Evolutionary conservation across 2,329 filamentous ascomycete genomes (phyloP), one percentile per base, ranked within the genome.

Genomic region (Pseudomassariella vexata): DNA sequence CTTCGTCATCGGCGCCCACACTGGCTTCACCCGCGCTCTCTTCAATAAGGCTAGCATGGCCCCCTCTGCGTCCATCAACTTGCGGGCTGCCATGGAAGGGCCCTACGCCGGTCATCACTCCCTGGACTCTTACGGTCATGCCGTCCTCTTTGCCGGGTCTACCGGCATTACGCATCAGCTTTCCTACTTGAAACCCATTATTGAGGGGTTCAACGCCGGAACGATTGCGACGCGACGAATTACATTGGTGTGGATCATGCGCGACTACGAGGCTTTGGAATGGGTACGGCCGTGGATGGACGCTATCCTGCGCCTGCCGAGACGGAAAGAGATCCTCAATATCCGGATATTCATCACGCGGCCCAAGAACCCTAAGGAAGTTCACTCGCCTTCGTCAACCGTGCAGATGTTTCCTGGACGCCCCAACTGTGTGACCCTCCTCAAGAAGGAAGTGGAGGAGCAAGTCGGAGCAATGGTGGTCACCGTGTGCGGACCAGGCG

Each of bases 121-220:
- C 39, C 79, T 96, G 42, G 81, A 88, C 58, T 95, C 89, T 6
- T 96, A 95, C 59, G 90, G 92, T 23, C 92, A 94, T 25, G 79
- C 82, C 26, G 76, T 98, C 41, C 80, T 98, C 35, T 88, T 95
- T 53, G 89, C 90, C 9, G 89, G 88, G 35, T 86, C 90, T 36
- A 88, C 92, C 5, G 92, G 92, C 40, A 96, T 98, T 60, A 95
- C 90, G 1, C 90, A 96, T 57, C 88, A 94, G 55, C 76, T 96
- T 19, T 85, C 88, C 20, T 94, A 94, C 56, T 73, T 95, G 7
- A 81, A 79, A 34, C 82, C 92, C 31, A 66, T 90, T 5, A 72
- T 90, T 37, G 63, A 78, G 33, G 82, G 82, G 4, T 82, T 74
- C 56, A 76, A 77, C 33, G 66, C 76, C 1, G 76, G 78, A 37